Percentiles rank a stretch among this genome's conserved stretches.
Conservation (phyloP, 2,329 filamentous ascomycete genomes). For the Ophiostoma piceae region DNA sequence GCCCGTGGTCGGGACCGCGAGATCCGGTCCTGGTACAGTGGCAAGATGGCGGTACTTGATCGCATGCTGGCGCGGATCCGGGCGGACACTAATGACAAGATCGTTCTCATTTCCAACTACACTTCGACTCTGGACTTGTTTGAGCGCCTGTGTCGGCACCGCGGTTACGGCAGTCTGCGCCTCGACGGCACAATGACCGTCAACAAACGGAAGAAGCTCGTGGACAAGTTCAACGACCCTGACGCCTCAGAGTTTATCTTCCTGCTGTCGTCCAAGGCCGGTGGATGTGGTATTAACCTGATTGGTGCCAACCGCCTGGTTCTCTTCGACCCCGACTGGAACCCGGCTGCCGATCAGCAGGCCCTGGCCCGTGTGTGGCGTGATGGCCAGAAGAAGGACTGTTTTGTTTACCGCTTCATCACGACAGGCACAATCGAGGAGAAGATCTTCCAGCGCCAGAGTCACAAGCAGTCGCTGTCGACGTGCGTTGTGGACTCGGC, state of each 20-base stretch:
- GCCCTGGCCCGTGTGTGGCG: constrained; percentile 96
- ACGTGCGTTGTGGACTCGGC: constrained; percentile 94
- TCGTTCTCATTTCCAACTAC: constrained; percentile 97
- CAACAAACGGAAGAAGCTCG: constrained; percentile 91
- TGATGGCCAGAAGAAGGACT: constrained; percentile 98
- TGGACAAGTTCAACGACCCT: constrained; percentile 96
- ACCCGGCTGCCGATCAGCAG: constrained; percentile 94
- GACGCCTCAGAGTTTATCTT: constrained; percentile 88
- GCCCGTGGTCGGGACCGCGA: constrained; percentile 83
- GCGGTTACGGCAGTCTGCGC: constrained; percentile 77
- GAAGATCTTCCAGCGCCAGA: constrained; percentile 98
- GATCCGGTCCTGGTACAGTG: constrained; percentile 91
- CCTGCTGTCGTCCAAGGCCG: constrained; percentile 91
- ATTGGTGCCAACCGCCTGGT: constrained; percentile 93
- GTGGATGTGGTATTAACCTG: constrained; percentile 91
- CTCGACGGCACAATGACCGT: constrained; percentile 98
- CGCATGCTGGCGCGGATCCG: constrained; percentile 95
- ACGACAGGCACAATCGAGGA: constrained; percentile 97
- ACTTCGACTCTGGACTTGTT: constrained; percentile 95
- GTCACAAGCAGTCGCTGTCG: constrained; percentile 94
- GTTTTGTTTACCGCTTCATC: constrained; percentile 99
- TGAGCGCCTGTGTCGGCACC: constrained; percentile 78
- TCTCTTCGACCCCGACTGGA: constrained; percentile 97
- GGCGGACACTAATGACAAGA: constrained; percentile 96
- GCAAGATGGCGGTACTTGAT: constrained; percentile 97